phyloP scores from a whole-genome alignment of 371 early-diverging fungal genomes.

The Funneliformis caledonium region DNA sequence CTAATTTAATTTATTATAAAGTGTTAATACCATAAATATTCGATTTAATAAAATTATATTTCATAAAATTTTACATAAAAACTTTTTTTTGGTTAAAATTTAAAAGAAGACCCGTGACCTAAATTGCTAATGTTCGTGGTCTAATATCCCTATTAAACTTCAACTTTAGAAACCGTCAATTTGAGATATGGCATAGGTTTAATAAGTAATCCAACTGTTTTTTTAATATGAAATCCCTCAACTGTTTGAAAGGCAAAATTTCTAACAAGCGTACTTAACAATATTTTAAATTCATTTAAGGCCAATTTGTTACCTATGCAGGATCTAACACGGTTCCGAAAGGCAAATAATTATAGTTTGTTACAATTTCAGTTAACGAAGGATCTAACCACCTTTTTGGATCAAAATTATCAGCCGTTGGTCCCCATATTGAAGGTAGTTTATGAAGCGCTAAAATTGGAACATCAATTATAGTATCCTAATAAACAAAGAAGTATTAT shows the following conservation, averaged over 20 bases:
- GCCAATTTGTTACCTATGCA: conserved; percentile 53
- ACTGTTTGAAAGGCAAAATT: conserved; percentile 48
- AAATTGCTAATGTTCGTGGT: no score
- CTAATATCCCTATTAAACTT: not conserved
- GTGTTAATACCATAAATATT: no score
- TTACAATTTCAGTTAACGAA: conserved; percentile 6
- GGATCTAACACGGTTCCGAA: conserved; percentile 60
- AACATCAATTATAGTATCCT: not conserved
- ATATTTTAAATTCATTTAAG: conserved; percentile 50
- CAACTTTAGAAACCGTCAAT: conserved; percentile 42
- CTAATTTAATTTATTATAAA: no score
- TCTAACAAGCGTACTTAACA: conserved; percentile 46
- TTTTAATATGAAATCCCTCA: conserved; percentile 46
- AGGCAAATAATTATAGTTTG: conserved; percentile 57
- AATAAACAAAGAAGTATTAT: not conserved
- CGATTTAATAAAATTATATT: no score
- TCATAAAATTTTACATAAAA: no score
- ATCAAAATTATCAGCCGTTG: no score
- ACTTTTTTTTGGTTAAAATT: no score
- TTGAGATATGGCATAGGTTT: conserved; percentile 48
- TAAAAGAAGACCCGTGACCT: no score
- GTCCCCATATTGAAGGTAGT: no score
- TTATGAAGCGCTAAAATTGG: not conserved
- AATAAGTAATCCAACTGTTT: conserved; percentile 44
- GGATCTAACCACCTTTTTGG: conserved; percentile 29